A percentile compares a stretch with the other conserved stretches of the same genome.
These are phyloP conservation scores for Tilletia setariae DNA, from an alignment of 1,284 basidiomycete species.

Conservation along the genomic window DNA sequence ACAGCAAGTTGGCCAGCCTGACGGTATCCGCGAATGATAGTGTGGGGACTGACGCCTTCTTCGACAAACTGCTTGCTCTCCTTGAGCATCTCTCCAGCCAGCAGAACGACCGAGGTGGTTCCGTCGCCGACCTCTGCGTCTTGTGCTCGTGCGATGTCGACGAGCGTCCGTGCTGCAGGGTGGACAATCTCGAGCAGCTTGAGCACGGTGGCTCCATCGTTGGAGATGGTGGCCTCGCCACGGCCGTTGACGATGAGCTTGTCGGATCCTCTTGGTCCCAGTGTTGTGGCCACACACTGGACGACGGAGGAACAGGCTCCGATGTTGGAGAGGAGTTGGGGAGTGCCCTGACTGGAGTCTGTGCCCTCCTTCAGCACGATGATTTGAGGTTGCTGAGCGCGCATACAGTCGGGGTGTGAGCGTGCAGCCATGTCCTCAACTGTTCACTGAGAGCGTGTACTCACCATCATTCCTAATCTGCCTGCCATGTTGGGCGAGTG, in stretches of 20 bases:
- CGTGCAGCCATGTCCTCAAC: no score
- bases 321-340: constrained; percentile 92
- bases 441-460: background rate
- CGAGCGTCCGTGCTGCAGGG: constrained; percentile 90
- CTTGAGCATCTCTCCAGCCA: constrained; percentile 91
- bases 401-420: background rate
- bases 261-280: constrained; percentile 99
- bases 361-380: constrained; percentile 68
- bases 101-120: constrained; percentile 89
- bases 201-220: constrained; percentile 96
- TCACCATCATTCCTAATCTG: constrained; percentile 17
- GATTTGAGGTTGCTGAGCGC: constrained; percentile 31
- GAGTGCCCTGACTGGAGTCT: constrained; percentile 90
- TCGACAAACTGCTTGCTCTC: constrained; percentile 89
- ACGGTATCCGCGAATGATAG: constrained; percentile 94
- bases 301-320: constrained; percentile 55
- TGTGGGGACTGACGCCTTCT: constrained; percentile 94
- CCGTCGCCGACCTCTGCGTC: constrained; percentile 98
- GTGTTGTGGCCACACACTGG: constrained; percentile 68
- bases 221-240: constrained; percentile 91
- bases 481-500: constrained; percentile 17
- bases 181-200: constrained; percentile 96
- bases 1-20: constrained; percentile 74
- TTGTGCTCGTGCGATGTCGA: constrained; percentile 95
- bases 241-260: constrained; percentile 71